A percentile compares a stretch with the other conserved stretches of the same genome.
Conservation (phyloP, 1,284 basidiomycete genomes). For the Boletus austroedulis region DNA sequence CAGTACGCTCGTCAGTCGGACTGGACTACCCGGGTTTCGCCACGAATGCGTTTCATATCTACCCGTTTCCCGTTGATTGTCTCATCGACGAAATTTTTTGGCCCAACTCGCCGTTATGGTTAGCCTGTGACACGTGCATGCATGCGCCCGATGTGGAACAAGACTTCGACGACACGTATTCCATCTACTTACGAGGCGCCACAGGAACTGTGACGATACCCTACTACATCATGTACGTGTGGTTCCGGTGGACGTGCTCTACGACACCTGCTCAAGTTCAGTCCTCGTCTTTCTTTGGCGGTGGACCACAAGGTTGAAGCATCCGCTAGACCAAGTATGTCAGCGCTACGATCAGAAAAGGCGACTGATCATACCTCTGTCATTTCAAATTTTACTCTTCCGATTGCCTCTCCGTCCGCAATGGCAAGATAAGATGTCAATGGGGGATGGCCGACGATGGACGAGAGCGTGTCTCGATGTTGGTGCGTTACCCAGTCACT, state of each 20-base stretch:
- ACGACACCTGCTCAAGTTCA: conserved; percentile 12
- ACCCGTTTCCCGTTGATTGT: too few species aligned
- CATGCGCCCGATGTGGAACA: neutral
- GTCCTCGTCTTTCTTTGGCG: conserved; percentile 90
- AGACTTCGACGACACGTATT: too few species aligned
- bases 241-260: neutral
- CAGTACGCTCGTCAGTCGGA: too few species aligned
- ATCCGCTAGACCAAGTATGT: conserved; percentile 62
- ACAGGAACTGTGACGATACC: neutral
- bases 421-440: conserved; percentile 86
- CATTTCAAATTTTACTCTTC: conserved; percentile 92
- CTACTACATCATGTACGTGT: neutral
- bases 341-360: neutral
- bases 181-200: too few species aligned
- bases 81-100: too few species aligned
- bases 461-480: conserved; percentile 89
- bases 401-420: conserved; percentile 90
- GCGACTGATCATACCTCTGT: conserved; percentile 67
- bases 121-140: neutral
- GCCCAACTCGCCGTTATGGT: too few species aligned
- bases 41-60: too few species aligned
- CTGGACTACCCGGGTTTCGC: too few species aligned
- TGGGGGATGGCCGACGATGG: conserved; percentile 89
- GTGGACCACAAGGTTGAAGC: conserved; percentile 97
- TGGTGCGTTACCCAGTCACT: conserved; percentile 99